Conservation (phyloP, 257 asterid species). For the Cinchona pubescens region DNA sequence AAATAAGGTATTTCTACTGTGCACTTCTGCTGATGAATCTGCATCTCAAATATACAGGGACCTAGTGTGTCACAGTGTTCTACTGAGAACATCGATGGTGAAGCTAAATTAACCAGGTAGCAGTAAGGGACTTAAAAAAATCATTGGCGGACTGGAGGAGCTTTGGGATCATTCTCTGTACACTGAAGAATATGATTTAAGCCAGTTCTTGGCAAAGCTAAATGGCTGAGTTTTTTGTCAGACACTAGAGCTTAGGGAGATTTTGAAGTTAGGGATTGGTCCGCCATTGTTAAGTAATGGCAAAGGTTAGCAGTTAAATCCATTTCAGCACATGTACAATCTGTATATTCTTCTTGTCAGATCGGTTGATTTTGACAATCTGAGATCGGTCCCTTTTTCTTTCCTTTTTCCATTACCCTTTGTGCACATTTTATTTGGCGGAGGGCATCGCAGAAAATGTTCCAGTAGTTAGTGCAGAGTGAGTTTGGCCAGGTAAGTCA, state of each 20-base stretch:
- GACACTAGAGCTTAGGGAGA: not conserved
- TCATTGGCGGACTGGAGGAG: slow-evolving; percentile 92
- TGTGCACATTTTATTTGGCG: slow-evolving; percentile 1
- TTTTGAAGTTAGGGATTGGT: not conserved
- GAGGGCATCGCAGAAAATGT: slow-evolving; percentile 10
- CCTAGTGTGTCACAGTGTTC: slow-evolving; percentile 37
- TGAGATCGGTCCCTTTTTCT: not conserved
- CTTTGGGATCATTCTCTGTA: slow-evolving; percentile 99
- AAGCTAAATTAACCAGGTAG: slow-evolving; percentile 51
- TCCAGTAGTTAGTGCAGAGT: slow-evolving; percentile 8
- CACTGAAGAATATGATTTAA: slow-evolving; percentile 86
- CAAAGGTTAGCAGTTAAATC: not conserved
- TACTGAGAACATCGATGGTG: slow-evolving; percentile 41
- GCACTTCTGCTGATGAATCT: not conserved
- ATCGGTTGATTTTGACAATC: slow-evolving; percentile 7
- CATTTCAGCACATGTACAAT: slow-evolving; percentile 6
- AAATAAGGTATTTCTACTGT: not conserved
- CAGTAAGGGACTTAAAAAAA: slow-evolving; percentile 78
- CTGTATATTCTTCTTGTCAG: not conserved
- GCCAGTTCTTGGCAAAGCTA: slow-evolving; percentile 75
- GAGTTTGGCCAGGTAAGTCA: slow-evolving; percentile 23
- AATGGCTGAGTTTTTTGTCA: slow-evolving; percentile 49
- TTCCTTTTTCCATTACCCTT: not conserved
- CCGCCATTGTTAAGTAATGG: not conserved
- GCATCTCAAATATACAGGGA: slow-evolving; percentile 47